Base-by-base conservation (phyloP, 352 stramenopile genomes). In the Phytophthora niederhauseri region DNA sequence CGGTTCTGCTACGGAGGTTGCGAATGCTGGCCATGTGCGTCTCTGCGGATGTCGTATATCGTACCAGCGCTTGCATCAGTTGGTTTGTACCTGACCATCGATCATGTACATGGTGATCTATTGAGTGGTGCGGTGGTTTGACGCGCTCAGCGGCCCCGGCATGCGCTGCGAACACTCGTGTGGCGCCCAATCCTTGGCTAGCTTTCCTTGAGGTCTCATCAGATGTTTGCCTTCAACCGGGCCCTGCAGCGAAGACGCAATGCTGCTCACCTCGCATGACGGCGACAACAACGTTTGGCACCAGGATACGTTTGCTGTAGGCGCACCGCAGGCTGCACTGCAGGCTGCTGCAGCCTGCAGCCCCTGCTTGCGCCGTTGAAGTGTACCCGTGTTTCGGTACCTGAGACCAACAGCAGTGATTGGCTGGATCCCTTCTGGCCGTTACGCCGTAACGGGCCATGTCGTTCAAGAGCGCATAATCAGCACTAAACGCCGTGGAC, bases 391-490 rank as follows among this genome's bases (percentile, higher is more conserved):
- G 12, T 22, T 19, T 11, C 56, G 62, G 62, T 63, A 68, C 55
- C 26, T 56, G 31, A 66, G 9, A 49, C 55, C 14, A 34, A 64
- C 15, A 6, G 2, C n/a, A 19, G 36, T n/a, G 24, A 70, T 70
- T 70, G 63, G 63, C 49, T 70, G 38, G 61, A 57, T 61, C 12
- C 26, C 6, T 43, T 31, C 20, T 24, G 34, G 54, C 38, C 30
- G 64, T 72, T 72, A 68, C 58, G 34, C 58, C 59, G 19, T 7
- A 0, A 12, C 63, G 59, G 4, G 52, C 65, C 48, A 69, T 66
- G 59, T 46, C 45, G 28, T 31, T 7, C 22, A 8, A 0, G 3
- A 19, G 17, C n/a, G 12, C 38, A 61, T 64, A 73, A 73, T 69
- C 53, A 22, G 11, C 66, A 26, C 22, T 63, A 26, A 26, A 26